Evolutionary conservation across 352 stramenopile species (phyloP).

Genomic region (Pythium guiyangense): DNA sequence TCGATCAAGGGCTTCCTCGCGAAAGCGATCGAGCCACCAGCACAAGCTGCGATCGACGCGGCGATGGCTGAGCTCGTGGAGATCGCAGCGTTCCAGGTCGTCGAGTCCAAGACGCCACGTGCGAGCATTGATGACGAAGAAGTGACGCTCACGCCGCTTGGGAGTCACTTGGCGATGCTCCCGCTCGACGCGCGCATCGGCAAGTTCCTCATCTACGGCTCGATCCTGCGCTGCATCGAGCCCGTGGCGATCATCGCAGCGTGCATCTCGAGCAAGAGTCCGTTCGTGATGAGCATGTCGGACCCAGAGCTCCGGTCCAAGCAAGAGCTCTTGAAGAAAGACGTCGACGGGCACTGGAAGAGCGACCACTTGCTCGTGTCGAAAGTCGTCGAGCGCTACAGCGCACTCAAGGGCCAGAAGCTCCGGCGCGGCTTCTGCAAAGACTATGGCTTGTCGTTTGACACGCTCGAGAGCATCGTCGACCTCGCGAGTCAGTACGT

Average conservation of each 20-base stretch:
- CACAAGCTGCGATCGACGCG: constrained; percentile 85
- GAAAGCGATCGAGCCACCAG: constrained; percentile 91
- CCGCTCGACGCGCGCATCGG: constrained; percentile 82
- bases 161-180: constrained; percentile 79
- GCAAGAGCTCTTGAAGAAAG: constrained; percentile 63
- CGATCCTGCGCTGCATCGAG: constrained; percentile 80
- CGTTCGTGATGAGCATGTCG: constrained; percentile 71
- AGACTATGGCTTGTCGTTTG: constrained; percentile 69
- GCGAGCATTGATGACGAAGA: constrained; percentile 31
- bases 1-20: constrained; percentile 68
- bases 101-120: constrained; percentile 9
- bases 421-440: constrained; percentile 61
- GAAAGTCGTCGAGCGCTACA: constrained; percentile 79
- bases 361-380: constrained; percentile 79
- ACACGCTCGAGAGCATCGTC: constrained; percentile 91
- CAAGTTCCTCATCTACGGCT: constrained; percentile 87
- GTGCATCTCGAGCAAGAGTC: constrained; percentile 74
- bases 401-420: constrained; percentile 38
- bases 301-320: constrained; percentile 51
- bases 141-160: constrained; percentile 91
- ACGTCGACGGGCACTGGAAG: constrained; percentile 56
- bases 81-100: constrained; percentile 79
- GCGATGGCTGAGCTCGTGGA: constrained; percentile 89
- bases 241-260: constrained; percentile 80
- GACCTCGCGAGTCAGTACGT: constrained; percentile 88